Percentiles rank a stretch among this genome's conserved stretches.
phyloP scores from a whole-genome alignment of 768 basidiomycete genomes.

The Amanita rubescens region DNA sequence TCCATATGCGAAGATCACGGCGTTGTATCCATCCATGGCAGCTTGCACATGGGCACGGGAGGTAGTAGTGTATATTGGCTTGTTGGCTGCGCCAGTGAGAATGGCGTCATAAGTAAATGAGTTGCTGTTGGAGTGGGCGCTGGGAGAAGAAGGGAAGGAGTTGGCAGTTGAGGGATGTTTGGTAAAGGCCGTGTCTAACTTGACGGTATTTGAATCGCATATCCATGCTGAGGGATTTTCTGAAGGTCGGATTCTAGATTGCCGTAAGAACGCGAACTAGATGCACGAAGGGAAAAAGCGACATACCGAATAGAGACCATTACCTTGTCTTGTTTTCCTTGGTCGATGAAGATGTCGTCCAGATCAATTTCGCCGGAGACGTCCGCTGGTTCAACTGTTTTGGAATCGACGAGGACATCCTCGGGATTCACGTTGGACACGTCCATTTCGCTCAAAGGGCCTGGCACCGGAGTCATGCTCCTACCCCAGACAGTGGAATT shows the following conservation, averaged over 20 bases:
- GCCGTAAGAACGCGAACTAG: neutral
- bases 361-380: conserved; percentile 65
- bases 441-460: conserved; percentile 63
- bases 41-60: conserved; percentile 78
- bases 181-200: conserved; percentile 50
- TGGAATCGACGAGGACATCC: conserved; percentile 67
- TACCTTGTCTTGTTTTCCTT: conserved; percentile 78
- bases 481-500: conserved; percentile 20
- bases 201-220: conserved; percentile 43
- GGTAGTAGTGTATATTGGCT: conserved; percentile 68
- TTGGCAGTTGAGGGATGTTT: conserved; percentile 30
- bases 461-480: conserved; percentile 41
- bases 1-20: conserved; percentile 90
- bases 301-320: conserved; percentile 74
- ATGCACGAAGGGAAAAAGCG: neutral
- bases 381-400: conserved; percentile 63
- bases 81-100: conserved; percentile 73
- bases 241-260: conserved; percentile 56
- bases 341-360: conserved; percentile 25
- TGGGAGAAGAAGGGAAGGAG: conserved; percentile 19
- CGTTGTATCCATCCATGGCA: conserved; percentile 96
- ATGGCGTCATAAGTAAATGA: conserved; percentile 67
- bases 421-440: conserved; percentile 68
- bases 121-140: neutral
- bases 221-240: conserved; percentile 50